These are phyloP conservation scores for Cryptosporidium canis DNA, from an alignment of 169 alveolate genomes.

Conservation along the genomic window DNA sequence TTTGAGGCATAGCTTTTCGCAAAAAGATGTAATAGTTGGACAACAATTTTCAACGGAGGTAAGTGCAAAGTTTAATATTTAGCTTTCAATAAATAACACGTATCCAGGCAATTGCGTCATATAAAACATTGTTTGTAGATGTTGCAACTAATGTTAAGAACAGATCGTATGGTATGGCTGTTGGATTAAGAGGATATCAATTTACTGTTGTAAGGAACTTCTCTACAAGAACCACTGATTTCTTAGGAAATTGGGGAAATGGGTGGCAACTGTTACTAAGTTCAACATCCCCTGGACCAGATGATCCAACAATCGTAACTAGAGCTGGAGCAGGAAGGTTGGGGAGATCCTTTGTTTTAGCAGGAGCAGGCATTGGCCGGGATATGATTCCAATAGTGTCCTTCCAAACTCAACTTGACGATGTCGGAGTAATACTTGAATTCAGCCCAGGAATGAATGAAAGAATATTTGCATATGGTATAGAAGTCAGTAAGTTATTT, in stretches of 20 bases:
- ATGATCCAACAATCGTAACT: constrained; percentile 26
- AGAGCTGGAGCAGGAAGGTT: constrained; percentile 71
- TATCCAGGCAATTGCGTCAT: constrained; percentile 61
- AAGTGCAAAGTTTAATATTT: background rate
- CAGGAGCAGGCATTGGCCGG: constrained; percentile 61
- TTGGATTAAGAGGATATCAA: constrained; percentile 71
- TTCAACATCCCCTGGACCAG: constrained; percentile 30
- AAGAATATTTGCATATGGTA: constrained; percentile 65
- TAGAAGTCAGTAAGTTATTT: constrained; percentile 62
- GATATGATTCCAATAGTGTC: constrained; percentile 69
- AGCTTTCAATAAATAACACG: background rate
- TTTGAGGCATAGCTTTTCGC: constrained; percentile 60
- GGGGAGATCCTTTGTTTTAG: constrained; percentile 71
- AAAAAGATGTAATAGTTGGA: constrained; percentile 6
- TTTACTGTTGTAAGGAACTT: constrained; percentile 57
- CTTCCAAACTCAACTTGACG: constrained; percentile 69
- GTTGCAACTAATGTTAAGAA: constrained; percentile 61
- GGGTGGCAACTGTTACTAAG: constrained; percentile 63
- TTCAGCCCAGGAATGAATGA: constrained; percentile 53
- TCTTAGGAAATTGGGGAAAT: constrained; percentile 68
- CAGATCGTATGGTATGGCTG: constrained; percentile 47
- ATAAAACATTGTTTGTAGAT: constrained; percentile 51
- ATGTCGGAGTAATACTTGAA: constrained; percentile 53
- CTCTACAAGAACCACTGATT: constrained; percentile 53
- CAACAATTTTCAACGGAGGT: constrained; percentile 71